Conservation (phyloP, 1,284 basidiomycete genomes). For the Moniliophthora roreri region DNA sequence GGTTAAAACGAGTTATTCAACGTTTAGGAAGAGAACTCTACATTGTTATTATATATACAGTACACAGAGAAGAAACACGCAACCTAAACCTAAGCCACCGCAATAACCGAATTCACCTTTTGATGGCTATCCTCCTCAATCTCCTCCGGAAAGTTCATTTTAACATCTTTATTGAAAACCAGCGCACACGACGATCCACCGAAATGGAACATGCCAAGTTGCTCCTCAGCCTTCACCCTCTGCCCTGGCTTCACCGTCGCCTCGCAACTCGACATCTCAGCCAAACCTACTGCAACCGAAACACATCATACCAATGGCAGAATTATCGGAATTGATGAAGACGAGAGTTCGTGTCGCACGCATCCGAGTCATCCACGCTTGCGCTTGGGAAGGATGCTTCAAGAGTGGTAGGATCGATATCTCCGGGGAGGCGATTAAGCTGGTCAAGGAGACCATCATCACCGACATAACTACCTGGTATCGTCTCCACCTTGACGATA, state of each 20-base stretch:
- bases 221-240: constrained; percentile 41
- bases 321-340: constrained; percentile 38
- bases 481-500: constrained; percentile 38
- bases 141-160: not conserved
- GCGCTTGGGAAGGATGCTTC: constrained; percentile 27
- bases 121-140: not conserved
- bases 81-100: no score
- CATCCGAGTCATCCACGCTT: constrained; percentile 10
- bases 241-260: constrained; percentile 25
- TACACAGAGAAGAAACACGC: no score
- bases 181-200: constrained; percentile 48
- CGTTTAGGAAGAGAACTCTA: no score
- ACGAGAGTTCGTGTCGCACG: constrained; percentile 35
- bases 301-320: constrained; percentile 34
- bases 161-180: constrained; percentile 29
- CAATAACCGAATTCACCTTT: not conserved
- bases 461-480: constrained; percentile 55
- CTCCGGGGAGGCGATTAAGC: constrained; percentile 12
- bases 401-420: constrained; percentile 22
- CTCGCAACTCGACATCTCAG: constrained; percentile 22
- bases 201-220: constrained; percentile 53
- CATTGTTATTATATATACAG: no score
- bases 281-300: constrained; percentile 42
- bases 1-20: no score
- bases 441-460: constrained; percentile 31